phyloP scores from a whole-genome alignment of 2,329 filamentous ascomycete genomes.

The Exophiala aquamarina region DNA sequence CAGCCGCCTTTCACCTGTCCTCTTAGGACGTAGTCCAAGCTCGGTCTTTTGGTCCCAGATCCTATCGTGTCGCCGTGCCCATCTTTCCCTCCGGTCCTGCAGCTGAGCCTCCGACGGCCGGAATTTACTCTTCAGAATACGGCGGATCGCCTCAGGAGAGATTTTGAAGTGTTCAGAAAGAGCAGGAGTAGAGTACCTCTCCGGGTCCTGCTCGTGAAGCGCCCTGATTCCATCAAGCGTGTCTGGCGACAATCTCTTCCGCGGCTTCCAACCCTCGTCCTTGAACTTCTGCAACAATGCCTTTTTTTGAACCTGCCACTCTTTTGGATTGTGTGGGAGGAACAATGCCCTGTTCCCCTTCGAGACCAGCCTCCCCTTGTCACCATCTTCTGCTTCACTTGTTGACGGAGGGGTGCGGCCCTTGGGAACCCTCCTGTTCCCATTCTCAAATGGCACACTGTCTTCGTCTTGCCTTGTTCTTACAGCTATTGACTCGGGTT shows the following conservation, averaged over 20 bases:
- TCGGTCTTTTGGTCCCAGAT: constrained; percentile 49
- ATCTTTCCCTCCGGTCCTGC: constrained; percentile 41
- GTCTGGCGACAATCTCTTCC: constrained; percentile 86
- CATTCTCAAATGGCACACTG: too few species aligned
- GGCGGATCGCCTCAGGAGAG: constrained; percentile 81
- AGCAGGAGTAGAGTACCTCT: constrained; percentile 70
- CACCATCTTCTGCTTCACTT: neutral
- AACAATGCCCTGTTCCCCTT: constrained; percentile 9
- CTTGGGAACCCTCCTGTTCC: too few species aligned
- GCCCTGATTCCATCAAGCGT: constrained; percentile 86
- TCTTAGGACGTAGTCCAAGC: constrained; percentile 57
- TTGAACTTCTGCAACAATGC: constrained; percentile 76
- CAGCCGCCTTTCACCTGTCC: constrained; percentile 36
- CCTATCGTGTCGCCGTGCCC: constrained; percentile 45
- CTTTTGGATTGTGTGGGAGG: constrained; percentile 36
- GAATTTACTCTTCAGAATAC: constrained; percentile 69
- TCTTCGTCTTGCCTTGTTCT: too few species aligned
- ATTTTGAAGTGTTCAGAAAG: constrained; percentile 79
- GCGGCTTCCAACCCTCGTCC: constrained; percentile 72
- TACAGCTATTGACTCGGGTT: too few species aligned
- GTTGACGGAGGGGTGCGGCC: too few species aligned
- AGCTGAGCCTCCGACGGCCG: constrained; percentile 39
- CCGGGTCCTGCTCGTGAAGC: constrained; percentile 73
- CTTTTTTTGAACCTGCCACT: constrained; percentile 75
- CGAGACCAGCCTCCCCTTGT: constrained; percentile 8